Evolutionary conservation across 148 eudicot genomes (phyloP).

Genomic region (Spergularia marina): DNA sequence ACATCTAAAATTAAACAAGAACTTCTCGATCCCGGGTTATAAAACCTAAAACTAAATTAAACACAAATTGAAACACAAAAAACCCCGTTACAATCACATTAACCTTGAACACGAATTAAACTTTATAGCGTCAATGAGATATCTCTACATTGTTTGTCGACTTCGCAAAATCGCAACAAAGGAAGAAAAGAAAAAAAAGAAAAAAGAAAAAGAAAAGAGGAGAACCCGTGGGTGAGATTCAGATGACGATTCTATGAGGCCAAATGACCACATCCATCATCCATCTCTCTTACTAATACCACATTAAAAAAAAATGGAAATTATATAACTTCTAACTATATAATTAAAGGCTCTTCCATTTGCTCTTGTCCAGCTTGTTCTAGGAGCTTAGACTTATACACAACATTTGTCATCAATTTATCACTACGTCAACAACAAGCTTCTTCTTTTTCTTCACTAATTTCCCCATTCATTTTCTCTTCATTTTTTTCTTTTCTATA

Average conservation of each 20-base stretch:
- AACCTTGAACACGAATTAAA: too few relatives aligned
- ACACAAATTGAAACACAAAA: too few relatives aligned
- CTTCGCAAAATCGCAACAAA: not conserved
- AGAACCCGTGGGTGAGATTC: constrained; percentile 16
- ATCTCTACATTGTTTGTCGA: not conserved
- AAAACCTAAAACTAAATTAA: too few relatives aligned
- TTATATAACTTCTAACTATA: not conserved
- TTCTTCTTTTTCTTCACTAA: not conserved
- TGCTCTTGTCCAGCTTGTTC: constrained; percentile 28
- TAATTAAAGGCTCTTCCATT: not conserved
- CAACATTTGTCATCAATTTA: constrained; percentile 6
- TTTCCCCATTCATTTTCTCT: not conserved
- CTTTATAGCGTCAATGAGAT: not conserved
- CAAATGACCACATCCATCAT: constrained; percentile 29
- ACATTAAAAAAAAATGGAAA: not conserved
- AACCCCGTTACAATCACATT: too few relatives aligned
- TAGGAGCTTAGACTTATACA: not conserved
- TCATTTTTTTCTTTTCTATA: not conserved
- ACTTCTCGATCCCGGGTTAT: too few relatives aligned
- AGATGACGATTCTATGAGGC: constrained; percentile 30
- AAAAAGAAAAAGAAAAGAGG: too few relatives aligned
- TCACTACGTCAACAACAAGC: not conserved
- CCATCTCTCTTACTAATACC: not conserved
- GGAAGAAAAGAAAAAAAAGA: not conserved
- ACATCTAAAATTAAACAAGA: too few relatives aligned